A percentile compares a stretch with the other conserved stretches of the same genome.
Evolutionary conservation across 352 stramenopile species (phyloP).

Genomic region (Thraustochytrium sp.): DNA sequence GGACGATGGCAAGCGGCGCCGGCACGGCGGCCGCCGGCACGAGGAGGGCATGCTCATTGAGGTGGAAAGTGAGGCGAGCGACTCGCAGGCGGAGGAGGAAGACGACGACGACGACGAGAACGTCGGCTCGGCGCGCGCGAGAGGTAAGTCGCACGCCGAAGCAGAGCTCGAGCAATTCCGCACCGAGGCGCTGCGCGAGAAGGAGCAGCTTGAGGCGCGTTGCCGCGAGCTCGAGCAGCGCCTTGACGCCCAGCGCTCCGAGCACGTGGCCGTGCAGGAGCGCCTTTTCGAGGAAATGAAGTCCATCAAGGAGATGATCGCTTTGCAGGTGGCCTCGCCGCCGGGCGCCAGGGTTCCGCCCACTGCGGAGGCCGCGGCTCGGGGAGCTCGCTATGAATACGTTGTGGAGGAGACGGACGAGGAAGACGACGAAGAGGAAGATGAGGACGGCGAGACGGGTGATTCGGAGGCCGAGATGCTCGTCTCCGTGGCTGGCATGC

Average conservation of each 20-base stretch:
- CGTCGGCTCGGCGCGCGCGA: background rate
- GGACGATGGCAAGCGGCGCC: background rate
- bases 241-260: background rate
- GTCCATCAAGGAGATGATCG: background rate
- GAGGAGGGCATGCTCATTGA: no score
- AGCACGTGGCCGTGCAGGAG: background rate
- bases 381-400: background rate
- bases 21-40: background rate
- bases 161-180: background rate
- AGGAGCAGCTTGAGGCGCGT: conserved; percentile 1
- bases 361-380: background rate
- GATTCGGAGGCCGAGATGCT: no score
- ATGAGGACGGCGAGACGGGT: background rate
- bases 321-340: background rate
- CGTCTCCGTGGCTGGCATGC: no score
- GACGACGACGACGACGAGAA: background rate
- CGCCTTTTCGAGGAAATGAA: conserved; percentile 15
- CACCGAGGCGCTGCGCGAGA: background rate
- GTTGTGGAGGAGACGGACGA: background rate
- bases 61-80: background rate
- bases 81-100: background rate
- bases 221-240: conserved; percentile 1
- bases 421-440: background rate
- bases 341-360: background rate
- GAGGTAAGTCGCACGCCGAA: background rate